Evolutionary conservation across 2,329 filamentous ascomycete species (phyloP).

Genomic region (Rutstroemia sydowiana): DNA sequence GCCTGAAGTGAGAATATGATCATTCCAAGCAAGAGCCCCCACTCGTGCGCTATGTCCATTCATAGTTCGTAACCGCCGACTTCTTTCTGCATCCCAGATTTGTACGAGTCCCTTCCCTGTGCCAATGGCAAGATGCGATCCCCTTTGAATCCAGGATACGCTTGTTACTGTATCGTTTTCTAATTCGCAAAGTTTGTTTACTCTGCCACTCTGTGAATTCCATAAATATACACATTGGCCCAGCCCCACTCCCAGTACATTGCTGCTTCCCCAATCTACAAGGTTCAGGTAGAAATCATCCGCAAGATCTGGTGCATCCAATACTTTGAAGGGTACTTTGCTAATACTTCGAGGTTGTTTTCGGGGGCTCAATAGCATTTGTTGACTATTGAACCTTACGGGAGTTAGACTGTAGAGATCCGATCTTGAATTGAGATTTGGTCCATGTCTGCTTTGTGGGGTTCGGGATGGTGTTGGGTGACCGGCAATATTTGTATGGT

Average conservation of each 20-base stretch:
- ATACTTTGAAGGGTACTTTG: conserved; percentile 95
- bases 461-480: conserved; percentile 86
- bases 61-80: conserved; percentile 85
- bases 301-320: conserved; percentile 90
- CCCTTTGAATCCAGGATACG: conserved; percentile 97
- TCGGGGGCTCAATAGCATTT: conserved; percentile 83
- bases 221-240: conserved; percentile 96
- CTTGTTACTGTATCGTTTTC: conserved; percentile 93
- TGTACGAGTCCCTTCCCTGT: conserved; percentile 92
- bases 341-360: conserved; percentile 85
- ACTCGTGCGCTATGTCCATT: conserved; percentile 91
- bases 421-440: conserved; percentile 80
- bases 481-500: conserved; percentile 63
- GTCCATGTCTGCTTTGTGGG: conserved; percentile 77
- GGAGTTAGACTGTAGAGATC: conserved; percentile 95
- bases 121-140: conserved; percentile 90
- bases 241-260: conserved; percentile 86
- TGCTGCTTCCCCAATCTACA: conserved; percentile 95
- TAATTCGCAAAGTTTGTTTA: conserved; percentile 89
- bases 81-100: conserved; percentile 92
- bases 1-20: conserved; percentile 92
- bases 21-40: conserved; percentile 93
- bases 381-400: conserved; percentile 85
- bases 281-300: conserved; percentile 98
- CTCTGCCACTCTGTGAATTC: conserved; percentile 85